Evolutionary conservation across 345 rosid species (phyloP).

Genomic region (Bretschneidera sinensis): DNA sequence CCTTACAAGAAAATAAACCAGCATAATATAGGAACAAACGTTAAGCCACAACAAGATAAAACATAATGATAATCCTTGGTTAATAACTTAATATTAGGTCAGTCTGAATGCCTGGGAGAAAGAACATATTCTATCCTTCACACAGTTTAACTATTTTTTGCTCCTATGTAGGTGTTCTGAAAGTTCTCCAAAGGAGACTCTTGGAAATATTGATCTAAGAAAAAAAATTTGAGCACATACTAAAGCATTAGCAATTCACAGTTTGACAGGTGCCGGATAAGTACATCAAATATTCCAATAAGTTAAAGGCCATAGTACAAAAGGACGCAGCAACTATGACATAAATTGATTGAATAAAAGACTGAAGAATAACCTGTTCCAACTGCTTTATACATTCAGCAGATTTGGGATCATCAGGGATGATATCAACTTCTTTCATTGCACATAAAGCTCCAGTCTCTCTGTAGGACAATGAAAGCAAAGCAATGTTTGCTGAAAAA

Average conservation of each 20-base stretch:
- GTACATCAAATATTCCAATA: neutral
- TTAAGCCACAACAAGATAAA: too few species aligned
- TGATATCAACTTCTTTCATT: constrained; percentile 59
- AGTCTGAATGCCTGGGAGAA: too few species aligned
- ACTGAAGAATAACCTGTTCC: constrained; percentile 48
- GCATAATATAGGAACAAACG: too few species aligned
- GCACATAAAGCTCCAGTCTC: constrained; percentile 76
- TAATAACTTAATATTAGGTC: too few species aligned
- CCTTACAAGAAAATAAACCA: too few species aligned
- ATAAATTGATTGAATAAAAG: constrained; percentile 2
- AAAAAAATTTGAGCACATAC: neutral
- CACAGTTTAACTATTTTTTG: too few species aligned
- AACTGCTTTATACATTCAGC: constrained; percentile 62
- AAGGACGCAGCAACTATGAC: neutral
- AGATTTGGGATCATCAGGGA: constrained; percentile 58
- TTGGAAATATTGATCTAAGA: too few species aligned
- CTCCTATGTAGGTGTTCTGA: too few species aligned
- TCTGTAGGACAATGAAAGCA: constrained; percentile 25
- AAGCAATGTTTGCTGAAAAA: neutral
- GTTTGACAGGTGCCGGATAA: neutral
- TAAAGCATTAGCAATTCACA: neutral
- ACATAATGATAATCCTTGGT: too few species aligned
- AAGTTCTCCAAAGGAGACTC: too few species aligned
- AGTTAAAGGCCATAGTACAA: neutral
- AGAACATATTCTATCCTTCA: too few species aligned